Conservation (phyloP, 106 monocot genomes). For the Dendrobium chrysotoxum region DNA sequence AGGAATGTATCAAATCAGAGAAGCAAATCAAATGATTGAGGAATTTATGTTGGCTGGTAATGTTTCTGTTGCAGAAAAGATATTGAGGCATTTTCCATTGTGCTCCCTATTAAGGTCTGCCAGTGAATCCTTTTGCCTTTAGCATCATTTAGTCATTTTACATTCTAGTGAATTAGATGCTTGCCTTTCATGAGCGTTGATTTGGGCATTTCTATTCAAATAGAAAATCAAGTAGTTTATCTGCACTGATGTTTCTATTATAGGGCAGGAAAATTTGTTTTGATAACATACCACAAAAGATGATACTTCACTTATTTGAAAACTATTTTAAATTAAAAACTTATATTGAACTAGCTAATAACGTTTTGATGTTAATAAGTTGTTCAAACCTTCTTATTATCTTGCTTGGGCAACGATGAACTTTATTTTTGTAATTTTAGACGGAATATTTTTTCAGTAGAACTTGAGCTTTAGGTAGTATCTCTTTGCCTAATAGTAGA, state of each 20-base stretch:
- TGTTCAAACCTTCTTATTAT: not conserved
- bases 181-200: not conserved
- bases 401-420: not conserved
- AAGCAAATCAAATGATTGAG: slow-evolving; percentile 99
- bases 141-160: not conserved
- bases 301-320: not conserved
- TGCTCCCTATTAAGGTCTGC: slow-evolving; percentile 79
- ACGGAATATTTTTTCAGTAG: not conserved
- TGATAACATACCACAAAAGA: not conserved
- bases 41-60: slow-evolving; percentile 99
- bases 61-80: slow-evolving; percentile 96
- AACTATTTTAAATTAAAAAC: not conserved
- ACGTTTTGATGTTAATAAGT: not conserved
- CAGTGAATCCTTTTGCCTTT: not conserved
- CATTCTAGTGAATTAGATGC: not conserved
- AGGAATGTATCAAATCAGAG: slow-evolving; percentile 99
- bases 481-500: not conserved
- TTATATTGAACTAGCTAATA: not conserved
- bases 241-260: not conserved
- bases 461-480: not conserved
- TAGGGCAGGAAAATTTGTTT: not conserved
- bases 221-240: slow-evolving; percentile 1
- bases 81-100: slow-evolving; percentile 80
- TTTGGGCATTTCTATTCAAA: not conserved
- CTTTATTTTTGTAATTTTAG: not conserved